A percentile compares a stretch with the other conserved stretches of the same genome.
phyloP scores from a whole-genome alignment of 441 rosid genomes.

The Erodium trifolium region DNA sequence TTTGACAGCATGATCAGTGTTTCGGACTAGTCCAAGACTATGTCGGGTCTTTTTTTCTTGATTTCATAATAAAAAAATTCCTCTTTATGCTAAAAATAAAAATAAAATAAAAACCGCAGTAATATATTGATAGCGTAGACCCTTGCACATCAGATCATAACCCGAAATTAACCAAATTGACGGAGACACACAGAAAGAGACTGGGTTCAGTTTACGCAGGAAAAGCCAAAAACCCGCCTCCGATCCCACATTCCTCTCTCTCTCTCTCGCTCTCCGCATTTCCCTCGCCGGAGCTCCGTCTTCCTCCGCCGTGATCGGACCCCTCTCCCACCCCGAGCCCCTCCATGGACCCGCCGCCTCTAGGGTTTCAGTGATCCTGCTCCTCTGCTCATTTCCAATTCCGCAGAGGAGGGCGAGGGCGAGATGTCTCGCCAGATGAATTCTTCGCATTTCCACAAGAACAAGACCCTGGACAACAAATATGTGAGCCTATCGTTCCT shows the following conservation, averaged over 20 bases:
- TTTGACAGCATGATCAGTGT: no score
- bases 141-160: not conserved
- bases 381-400: not conserved
- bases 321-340: not conserved
- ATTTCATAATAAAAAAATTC: no score
- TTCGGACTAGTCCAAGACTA: no score
- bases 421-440: constrained; percentile 76
- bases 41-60: no score
- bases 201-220: not conserved
- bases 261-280: not conserved
- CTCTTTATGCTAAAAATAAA: no score
- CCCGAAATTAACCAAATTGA: not conserved
- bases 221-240: constrained; percentile 2
- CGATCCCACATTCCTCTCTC: not conserved
- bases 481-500: constrained; percentile 41
- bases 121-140: not conserved
- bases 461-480: constrained; percentile 97
- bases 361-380: not conserved
- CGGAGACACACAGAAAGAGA: not conserved
- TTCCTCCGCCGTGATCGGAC: not conserved
- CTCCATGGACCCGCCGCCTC: constrained; percentile 7
- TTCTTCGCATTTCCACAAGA: constrained; percentile 68
- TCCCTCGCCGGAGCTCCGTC: constrained; percentile 9
- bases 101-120: not conserved
- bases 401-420: not conserved